Evolutionary conservation across 306 rosid genomes (phyloP), one percentile per base, ranked within the genome.

Genomic region (Glycine latifolia): DNA sequence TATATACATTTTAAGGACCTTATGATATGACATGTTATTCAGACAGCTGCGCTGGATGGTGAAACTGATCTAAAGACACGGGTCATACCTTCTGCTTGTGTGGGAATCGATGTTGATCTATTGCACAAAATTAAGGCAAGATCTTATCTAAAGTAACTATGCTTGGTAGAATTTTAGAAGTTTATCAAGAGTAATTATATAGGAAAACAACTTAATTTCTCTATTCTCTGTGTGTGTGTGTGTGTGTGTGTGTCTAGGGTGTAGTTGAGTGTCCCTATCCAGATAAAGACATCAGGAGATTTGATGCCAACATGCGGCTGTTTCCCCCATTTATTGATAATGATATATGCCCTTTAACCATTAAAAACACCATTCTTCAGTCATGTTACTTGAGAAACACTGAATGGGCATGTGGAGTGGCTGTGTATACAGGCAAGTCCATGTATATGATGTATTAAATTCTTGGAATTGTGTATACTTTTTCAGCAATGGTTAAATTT

Each of bases 331-430:
- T 95, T 85, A 91, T 95, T 83, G 97, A 95, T 78, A 95, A 95
- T 79, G 99, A 95, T 82, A 2, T 91, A 88, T 95, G 97, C 85
- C 91, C 99, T 79, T 93, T 95, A 86, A 93, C 96, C 68, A 88
- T 95, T 75, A 95, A 92, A 87, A 95, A 95, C 85, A 93, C 98
- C 35, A 85, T 92, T 87, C 98, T 95, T 78, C 99, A 95, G 91
- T 95, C 99, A 71, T 93, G 99, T 87, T 95, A 95, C 90, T 87
- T 95, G 90, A 88, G 99, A 85, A 93, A 95, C 82, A 95, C 98
- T 20, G 99, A 95, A 75, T 95, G 99, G 99, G 98, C 94, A 76
- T 95, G 98, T 84, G 99, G 99, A 75, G 98, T 95, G 54, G 97
- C 98, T 60, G 91, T 93, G 46, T 91, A 95, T 82, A 95, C 99